phyloP scores from a whole-genome alignment of 1,139 yeast species.

The Blastobotrys serpentis region DNA sequence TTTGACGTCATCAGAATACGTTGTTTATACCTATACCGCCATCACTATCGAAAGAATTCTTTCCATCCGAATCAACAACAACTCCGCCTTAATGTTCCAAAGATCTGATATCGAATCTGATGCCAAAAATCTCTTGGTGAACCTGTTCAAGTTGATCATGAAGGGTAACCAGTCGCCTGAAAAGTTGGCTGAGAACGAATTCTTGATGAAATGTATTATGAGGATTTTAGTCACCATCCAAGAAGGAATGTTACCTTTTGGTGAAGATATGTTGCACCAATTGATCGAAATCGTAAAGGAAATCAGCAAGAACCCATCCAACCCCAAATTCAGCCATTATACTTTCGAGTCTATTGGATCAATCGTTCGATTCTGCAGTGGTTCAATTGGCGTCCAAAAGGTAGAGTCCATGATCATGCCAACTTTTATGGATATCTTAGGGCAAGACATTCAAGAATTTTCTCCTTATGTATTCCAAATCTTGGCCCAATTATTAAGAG shows the following conservation, averaged over 20 bases:
- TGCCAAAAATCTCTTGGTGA: constrained; percentile 55
- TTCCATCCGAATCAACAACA: constrained; percentile 55
- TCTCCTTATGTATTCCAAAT: constrained; percentile 91
- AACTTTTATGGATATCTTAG: constrained; percentile 61
- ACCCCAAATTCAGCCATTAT: constrained; percentile 89
- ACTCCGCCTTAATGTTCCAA: constrained; percentile 58
- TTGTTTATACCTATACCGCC: constrained; percentile 90
- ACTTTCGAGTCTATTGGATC: constrained; percentile 86
- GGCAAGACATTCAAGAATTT: constrained; percentile 89
- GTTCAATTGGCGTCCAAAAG: constrained; percentile 35
- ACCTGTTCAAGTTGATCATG: constrained; percentile 65
- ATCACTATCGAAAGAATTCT: constrained; percentile 87
- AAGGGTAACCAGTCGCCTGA: constrained; percentile 69
- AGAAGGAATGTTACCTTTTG: constrained; percentile 51
- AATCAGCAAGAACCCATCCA: constrained; percentile 87
- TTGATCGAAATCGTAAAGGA: constrained; percentile 65
- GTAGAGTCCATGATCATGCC: constrained; percentile 65
- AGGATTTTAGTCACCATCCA: constrained; percentile 76
- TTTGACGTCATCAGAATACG: constrained; percentile 60
- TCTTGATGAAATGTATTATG: constrained; percentile 84
- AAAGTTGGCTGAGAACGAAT: constrained; percentile 92
- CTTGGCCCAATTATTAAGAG: constrained; percentile 72
- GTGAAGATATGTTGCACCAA: constrained; percentile 51
- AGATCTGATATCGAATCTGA: constrained; percentile 67
- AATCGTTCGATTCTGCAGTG: constrained; percentile 55